phyloP scores from a whole-genome alignment of 805 yeast species.

The Candida argentea region DNA sequence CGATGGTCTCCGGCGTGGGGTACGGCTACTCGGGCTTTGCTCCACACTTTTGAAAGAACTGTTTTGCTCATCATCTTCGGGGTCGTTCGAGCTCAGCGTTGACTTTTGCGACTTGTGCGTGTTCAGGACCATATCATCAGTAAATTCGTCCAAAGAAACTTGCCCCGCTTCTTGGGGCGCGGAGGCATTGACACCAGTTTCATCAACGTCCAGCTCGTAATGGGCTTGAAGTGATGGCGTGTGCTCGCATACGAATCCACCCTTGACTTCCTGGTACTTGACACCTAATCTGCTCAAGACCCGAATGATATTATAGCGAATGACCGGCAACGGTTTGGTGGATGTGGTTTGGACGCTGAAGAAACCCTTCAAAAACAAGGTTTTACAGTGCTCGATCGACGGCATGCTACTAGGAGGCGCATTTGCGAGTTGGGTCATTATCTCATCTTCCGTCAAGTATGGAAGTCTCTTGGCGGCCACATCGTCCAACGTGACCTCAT shows the following conservation, averaged over 20 bases:
- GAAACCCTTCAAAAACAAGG: slow-evolving; percentile 84
- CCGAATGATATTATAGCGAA: slow-evolving; percentile 72
- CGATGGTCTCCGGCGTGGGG: slow-evolving; percentile 31
- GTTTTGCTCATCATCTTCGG: slow-evolving; percentile 5
- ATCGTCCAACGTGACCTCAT: slow-evolving; percentile 41
- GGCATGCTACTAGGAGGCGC: slow-evolving; percentile 82
- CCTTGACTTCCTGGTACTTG: slow-evolving; percentile 78
- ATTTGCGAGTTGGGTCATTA: slow-evolving; percentile 31
- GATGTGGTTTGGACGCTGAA: slow-evolving; percentile 93
- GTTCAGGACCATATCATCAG: slow-evolving; percentile 7
- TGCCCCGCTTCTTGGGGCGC: slow-evolving; percentile 9
- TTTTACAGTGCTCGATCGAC: slow-evolving; percentile 86
- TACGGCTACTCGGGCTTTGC: slow-evolving; percentile 15
- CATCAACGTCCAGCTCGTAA: not conserved
- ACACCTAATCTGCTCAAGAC: slow-evolving; percentile 72
- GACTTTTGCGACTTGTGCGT: slow-evolving; percentile 16
- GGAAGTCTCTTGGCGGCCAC: slow-evolving; percentile 22
- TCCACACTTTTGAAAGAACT: slow-evolving; percentile 12
- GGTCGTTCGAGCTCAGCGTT: slow-evolving; percentile 19
- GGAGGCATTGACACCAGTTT: slow-evolving; percentile 2
- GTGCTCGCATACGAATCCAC: slow-evolving; percentile 84
- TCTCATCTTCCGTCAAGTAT: slow-evolving; percentile 29
- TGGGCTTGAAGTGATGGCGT: slow-evolving; percentile 34
- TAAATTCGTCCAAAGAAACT: slow-evolving; percentile 10
- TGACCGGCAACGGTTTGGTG: slow-evolving; percentile 81